A percentile compares a stretch with the other conserved stretches of the same genome.
Conservation (phyloP, 2,329 filamentous ascomycete genomes). For the Cryoendolithus antarcticus region DNA sequence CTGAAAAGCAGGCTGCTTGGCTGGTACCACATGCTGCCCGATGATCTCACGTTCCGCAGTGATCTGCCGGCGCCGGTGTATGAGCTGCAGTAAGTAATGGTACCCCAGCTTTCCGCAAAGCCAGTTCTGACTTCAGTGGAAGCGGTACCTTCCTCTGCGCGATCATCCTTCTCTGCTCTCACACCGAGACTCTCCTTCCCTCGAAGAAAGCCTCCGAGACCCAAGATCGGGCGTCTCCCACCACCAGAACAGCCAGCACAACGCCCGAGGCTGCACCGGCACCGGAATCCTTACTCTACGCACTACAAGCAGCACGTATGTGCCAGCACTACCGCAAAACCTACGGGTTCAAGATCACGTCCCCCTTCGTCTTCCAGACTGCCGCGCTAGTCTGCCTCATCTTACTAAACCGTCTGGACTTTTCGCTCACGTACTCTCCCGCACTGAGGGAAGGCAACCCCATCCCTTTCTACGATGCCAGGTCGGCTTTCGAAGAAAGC, state of each 20-base stretch:
- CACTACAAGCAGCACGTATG: background rate
- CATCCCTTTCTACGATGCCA: background rate
- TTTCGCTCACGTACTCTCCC: background rate
- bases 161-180: background rate
- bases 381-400: background rate
- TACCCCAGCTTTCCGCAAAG: too few relatives aligned
- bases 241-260: too few relatives aligned
- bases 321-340: background rate
- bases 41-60: background rate
- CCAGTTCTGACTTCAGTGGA: too few relatives aligned
- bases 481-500: background rate
- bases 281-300: background rate
- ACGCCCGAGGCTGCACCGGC: background rate
- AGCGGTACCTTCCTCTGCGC: background rate
- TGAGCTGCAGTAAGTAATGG: background rate
- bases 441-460: background rate
- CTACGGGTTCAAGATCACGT: background rate
- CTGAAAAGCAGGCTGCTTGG: background rate
- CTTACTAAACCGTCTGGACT: background rate
- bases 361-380: slow-evolving; percentile 1
- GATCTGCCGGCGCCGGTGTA: background rate
- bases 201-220: too few relatives aligned
- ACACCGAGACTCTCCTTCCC: background rate
- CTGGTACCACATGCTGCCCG: background rate
- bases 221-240: too few relatives aligned